Evolutionary conservation across 1,139 yeast species (phyloP), one percentile per base, ranked within the genome.

Genomic region (Pneumocystis canis): DNA sequence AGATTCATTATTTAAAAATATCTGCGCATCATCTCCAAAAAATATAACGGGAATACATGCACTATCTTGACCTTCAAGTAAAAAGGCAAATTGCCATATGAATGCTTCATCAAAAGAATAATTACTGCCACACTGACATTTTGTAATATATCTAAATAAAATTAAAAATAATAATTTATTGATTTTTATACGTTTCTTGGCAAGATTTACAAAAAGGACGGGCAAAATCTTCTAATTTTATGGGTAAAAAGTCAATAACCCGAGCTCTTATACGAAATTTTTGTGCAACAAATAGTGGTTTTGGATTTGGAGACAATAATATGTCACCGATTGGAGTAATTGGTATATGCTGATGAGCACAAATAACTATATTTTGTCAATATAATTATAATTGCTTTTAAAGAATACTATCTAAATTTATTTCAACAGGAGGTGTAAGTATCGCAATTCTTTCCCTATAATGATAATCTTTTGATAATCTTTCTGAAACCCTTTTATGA

Each of bases 1-100:
- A 7, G 59, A 35, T 18, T 62, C 64, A 14, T 18, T 30, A 11
- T 61, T 63, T 56, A 63, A 39, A 6, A 63, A 58, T n/a, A 58
- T 37, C 40, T 61, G 62, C 20, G 61, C 39, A 14, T 63, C 65
- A 28, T 63, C 64, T 28, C 63, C 65, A 31, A 59, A 57, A 39
- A 61, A 60, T 32, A 62, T 63, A 58, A 63, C 33, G n/a, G 65
- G 65, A 32, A 63, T 35, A 28, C 62, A 62, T 11, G 54, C 58
- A 14, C 65, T 33, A 41, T 63, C 65, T 30, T 63, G 65, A 1
- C 65, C 65, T 47, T 63, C 65, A 28, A 63, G 28, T 9, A 63
- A 58, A n/a, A 61, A 28, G 5, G 64, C 57, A 30, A 63, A 63
- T 18, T 56, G 35, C 61, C 59, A 58, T 57, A 31, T 47, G 61